Conservation (phyloP, 306 rosid species). For the Quercus wislizeni region DNA sequence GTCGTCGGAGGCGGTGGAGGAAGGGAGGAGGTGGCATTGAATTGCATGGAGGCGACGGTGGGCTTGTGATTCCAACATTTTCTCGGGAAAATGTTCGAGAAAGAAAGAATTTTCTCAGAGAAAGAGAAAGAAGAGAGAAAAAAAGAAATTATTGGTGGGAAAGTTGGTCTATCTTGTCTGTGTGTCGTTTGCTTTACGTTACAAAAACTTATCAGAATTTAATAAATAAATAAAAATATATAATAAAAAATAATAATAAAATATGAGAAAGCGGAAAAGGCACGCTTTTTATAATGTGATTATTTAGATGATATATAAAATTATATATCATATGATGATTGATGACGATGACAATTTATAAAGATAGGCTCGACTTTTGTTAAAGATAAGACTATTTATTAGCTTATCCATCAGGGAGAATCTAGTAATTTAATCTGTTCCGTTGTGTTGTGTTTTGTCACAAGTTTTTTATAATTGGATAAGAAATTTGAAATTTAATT, state of each 20-base stretch:
- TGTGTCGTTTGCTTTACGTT: neutral
- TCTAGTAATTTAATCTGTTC: too few relatives aligned
- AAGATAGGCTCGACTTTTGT: too few relatives aligned
- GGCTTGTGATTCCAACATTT: conserved; percentile 55
- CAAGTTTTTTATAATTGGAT: fast-evolving
- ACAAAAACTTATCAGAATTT: neutral
- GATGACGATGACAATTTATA: neutral
- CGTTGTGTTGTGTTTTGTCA: too few relatives aligned
- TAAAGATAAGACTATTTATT: too few relatives aligned
- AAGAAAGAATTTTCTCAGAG: neutral
- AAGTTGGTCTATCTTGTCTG: neutral
- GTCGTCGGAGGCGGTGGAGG: conserved; percentile 20
- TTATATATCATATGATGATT: too few relatives aligned
- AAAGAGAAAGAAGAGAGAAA: neutral
- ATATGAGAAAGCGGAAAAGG: neutral
- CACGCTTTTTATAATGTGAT: neutral
- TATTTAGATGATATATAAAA: neutral
- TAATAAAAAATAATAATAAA: neutral
- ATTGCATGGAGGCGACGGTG: conserved; percentile 74
- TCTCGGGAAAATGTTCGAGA: neutral
- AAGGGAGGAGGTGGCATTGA: conserved; percentile 42
- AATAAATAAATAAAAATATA: too few relatives aligned
- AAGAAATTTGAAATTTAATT: too few relatives aligned
- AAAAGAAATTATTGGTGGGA: neutral
- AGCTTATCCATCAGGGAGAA: too few relatives aligned